Evolutionary conservation across 441 rosid species (phyloP).

Genomic region (Gossypium trilobum): DNA sequence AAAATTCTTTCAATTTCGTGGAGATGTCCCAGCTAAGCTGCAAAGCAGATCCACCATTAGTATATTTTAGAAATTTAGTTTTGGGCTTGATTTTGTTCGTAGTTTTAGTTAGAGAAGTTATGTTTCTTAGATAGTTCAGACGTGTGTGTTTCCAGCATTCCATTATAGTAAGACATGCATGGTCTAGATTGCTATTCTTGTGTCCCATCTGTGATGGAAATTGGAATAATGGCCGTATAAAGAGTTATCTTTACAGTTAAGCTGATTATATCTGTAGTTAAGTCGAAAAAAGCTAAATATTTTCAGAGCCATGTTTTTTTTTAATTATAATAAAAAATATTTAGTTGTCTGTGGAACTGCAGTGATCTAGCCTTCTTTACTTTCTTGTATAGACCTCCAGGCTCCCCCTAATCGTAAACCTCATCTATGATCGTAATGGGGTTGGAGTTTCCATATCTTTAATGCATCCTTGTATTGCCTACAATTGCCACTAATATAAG

Average conservation of each 20-base stretch:
- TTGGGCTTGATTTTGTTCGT: conserved; percentile 17
- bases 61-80: neutral
- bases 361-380: no score
- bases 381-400: no score
- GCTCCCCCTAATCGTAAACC: no score
- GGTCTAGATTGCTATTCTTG: no score
- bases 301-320: neutral
- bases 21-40: conserved; percentile 4
- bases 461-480: neutral
- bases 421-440: no score
- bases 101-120: neutral
- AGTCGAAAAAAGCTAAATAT: neutral
- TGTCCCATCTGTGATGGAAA: neutral
- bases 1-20: conserved; percentile 4
- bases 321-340: neutral
- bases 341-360: no score
- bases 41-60: conserved; percentile 6
- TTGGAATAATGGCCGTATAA: neutral
- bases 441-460: no score
- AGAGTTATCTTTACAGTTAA: neutral
- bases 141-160: neutral
- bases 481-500: neutral
- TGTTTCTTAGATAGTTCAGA: conserved; percentile 4
- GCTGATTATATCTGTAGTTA: neutral
- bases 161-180: neutral